Base-by-base conservation (phyloP, 352 stramenopile genomes). In the Pythium pyrilobum region DNA sequence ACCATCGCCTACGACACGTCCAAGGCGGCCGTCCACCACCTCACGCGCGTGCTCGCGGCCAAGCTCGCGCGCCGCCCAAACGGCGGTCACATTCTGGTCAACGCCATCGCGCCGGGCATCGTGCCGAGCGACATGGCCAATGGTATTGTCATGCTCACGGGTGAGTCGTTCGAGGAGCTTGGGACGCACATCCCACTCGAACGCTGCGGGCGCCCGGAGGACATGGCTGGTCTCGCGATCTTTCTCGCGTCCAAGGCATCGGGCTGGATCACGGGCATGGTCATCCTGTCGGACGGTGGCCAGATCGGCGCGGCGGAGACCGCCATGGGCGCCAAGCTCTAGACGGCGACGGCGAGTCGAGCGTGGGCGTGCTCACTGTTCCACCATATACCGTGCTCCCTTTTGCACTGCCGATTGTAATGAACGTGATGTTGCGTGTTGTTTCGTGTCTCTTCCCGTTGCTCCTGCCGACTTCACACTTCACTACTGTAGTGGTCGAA, bases 1-100 rank as follows among this genome's bases (percentile, higher is more conserved):
- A 96, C 91, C 16, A 83, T 96, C 55, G 89, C 92, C n/a, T 99
- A 99, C 74, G 91, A 98, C 67, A 82, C 85, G 44, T 93, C 74
- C 54, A 99, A 99, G 78, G 93, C 94, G 4, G 96, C 90, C 3
- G 68, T 98, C 18, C 92, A 98, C 69, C 85, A 97, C 56, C 65
- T 99, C 21, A 98, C 93, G 23, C 87, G 87, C 37, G 86, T 96
- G 40, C 52, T 98, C 29, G 84, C 93, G 0, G 73, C 80, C 0
- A 95, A 98, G 65, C 79, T 99, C 8, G 90, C 81, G 48, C 73
- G 73, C 24, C 77, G 72, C 8, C 69, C 77, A 12, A 87, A 89
- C 37, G 77, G 79, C 29, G 80, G 92, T 25, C 74, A 88, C 62
- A 98, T 98, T 51, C 90, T 96, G 6, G 94, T 98, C n/a, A 99